Conservation (phyloP, 2,329 filamentous ascomycete genomes). For the Colletotrichum sp. region DNA sequence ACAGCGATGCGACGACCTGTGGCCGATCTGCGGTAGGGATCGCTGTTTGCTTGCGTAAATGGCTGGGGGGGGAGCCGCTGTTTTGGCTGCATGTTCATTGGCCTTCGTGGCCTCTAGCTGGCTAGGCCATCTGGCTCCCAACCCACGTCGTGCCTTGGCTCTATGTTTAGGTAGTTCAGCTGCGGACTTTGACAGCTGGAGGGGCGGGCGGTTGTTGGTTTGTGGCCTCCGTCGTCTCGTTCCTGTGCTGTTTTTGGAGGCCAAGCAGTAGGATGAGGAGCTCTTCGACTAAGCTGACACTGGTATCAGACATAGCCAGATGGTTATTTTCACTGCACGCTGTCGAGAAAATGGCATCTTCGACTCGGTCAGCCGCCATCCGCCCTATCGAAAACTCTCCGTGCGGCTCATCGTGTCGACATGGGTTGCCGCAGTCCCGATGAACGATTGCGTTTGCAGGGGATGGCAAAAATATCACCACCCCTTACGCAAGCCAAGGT, state of each 20-base stretch:
- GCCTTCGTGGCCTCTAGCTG: neutral
- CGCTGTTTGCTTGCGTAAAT: conserved; percentile 17
- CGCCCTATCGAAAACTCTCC: neutral
- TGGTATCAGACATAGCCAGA: neutral
- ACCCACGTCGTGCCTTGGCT: neutral
- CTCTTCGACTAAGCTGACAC: neutral
- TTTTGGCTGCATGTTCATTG: neutral
- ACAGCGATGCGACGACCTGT: conserved; percentile 11
- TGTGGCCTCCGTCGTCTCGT: neutral
- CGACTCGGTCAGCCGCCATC: neutral
- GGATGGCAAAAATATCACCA: conserved; percentile 8
- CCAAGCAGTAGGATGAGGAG: neutral
- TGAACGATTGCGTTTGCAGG: neutral
- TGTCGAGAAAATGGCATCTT: neutral
- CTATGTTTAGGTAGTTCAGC: neutral
- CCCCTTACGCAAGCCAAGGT: conserved; percentile 20
- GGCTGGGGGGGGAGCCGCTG: conserved; percentile 1
- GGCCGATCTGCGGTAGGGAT: conserved; percentile 16
- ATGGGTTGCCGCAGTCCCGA: neutral
- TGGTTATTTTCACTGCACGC: neutral
- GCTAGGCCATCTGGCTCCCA: neutral
- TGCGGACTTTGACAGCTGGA: conserved; percentile 1
- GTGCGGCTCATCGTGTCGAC: neutral
- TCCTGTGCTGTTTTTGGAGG: neutral
- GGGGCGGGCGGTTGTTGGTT: neutral